Conservation (phyloP, 345 rosid genomes). For the Geranium rotundifolium region DNA sequence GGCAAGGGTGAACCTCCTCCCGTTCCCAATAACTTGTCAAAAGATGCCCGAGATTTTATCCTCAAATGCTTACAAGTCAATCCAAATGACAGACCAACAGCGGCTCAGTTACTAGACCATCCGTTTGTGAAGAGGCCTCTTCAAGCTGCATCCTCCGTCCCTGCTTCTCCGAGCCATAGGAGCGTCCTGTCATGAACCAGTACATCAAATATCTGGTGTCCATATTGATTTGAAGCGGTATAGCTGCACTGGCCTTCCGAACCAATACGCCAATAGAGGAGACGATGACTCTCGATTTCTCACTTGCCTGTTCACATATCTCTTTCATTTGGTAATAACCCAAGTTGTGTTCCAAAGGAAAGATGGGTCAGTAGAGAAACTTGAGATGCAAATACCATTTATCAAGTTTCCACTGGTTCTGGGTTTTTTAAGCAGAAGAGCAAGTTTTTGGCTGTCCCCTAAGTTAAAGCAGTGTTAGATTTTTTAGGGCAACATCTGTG, state of each 20-base stretch:
- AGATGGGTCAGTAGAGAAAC: not conserved
- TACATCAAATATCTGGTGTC: not conserved
- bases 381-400: no score
- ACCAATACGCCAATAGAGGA: not conserved
- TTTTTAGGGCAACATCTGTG: not conserved
- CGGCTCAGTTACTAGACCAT: slow-evolving; percentile 9
- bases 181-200: not conserved
- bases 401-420: not conserved
- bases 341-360: not conserved
- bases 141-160: slow-evolving; percentile 4
- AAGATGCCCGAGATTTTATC: slow-evolving; percentile 12
- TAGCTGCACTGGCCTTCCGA: not conserved
- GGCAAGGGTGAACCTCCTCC: slow-evolving; percentile 12
- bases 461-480: not conserved
- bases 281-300: not conserved
- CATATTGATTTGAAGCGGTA: not conserved
- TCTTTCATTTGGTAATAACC: no score
- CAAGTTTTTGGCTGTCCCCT: not conserved
- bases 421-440: not conserved
- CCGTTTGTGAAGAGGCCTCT: slow-evolving; percentile 12
- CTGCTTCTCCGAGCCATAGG: slow-evolving; percentile 4
- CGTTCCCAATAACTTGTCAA: slow-evolving; percentile 4
- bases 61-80: slow-evolving; percentile 12
- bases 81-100: slow-evolving; percentile 7
- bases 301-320: no score